Evolutionary conservation across 192 early-diverging fungal genomes (phyloP).

Genomic region (Rhizophagus sp.): DNA sequence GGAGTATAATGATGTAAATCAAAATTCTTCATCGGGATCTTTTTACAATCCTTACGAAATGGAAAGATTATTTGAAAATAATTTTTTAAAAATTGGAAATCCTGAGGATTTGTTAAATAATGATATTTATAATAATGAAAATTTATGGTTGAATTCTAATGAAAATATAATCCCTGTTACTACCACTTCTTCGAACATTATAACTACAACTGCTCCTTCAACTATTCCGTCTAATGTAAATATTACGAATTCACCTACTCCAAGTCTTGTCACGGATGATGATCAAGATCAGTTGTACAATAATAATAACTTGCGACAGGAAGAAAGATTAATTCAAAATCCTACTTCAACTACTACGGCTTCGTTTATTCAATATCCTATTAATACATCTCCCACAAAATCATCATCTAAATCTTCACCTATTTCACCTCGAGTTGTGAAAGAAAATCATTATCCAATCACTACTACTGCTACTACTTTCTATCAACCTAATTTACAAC

Average conservation of each 20-base stretch:
- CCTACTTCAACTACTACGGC: neutral
- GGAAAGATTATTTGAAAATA: neutral
- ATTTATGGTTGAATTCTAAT: neutral
- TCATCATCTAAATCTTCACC: neutral
- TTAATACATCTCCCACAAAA: neutral
- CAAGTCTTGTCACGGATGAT: neutral
- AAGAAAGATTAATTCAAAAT: neutral
- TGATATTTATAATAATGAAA: neutral
- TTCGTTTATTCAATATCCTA: neutral
- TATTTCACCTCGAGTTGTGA: neutral
- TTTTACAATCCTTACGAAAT: neutral
- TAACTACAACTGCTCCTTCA: too few species aligned
- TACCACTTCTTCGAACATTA: neutral
- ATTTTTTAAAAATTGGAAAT: neutral
- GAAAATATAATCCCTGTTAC: neutral
- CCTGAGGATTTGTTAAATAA: neutral
- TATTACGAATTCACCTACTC: neutral
- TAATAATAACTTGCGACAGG: neutral
- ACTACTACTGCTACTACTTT: neutral
- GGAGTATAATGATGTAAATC: neutral
- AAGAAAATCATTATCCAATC: neutral
- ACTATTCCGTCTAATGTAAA: neutral
- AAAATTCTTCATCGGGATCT: neutral
- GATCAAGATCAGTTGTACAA: neutral
- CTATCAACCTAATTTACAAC: neutral